Base-by-base conservation (phyloP, 148 eudicot species). In the Diospyros kaki region DNA sequence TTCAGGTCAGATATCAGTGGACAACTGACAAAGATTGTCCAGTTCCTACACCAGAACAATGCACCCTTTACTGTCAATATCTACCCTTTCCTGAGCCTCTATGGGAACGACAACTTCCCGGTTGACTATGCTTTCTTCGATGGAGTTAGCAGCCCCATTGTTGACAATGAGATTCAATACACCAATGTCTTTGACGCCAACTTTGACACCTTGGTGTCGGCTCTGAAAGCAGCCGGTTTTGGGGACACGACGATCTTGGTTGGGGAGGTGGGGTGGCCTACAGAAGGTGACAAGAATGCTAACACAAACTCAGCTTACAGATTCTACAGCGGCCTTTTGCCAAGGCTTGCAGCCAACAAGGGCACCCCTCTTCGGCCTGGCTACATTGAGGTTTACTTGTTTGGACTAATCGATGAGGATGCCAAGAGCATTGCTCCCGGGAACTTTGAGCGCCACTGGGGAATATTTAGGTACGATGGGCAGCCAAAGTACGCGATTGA, bases 181-280 rank as follows among this genome's bases (percentile, higher is more conserved):
- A 88, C 92, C 2, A 94, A 94, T 50, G 92, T 92, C 4, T 94
- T 94, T 14, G 97, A 94, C 77, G 98, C 98, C 68, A 92, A 90
- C 72, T 87, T 85, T 53, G 98, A 94, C 81, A 94, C 98, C 0
- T 73, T 90, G 78, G 92, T 89, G 28, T 86, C 98, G 0, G 84
- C 98, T 48, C 68, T 95, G 55, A 87, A 74, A 54, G 87, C 87
- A 1, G 81, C 69, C 0, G 97, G 97, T 1, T 83, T 41, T 18
- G 86, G 88, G 1, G 79, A 84, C 74, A 71, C 92, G 72, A 65
- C 89, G 0, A 86, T 94, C 14, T 70, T 94, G 11, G 89, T 94
- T 0, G 98, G 98, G 3, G 98, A 94, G 75, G 89, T 94, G 3
- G 98, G 98, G 4, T 94, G 98, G 98, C 98, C 98, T 1, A 94